phyloP scores from a whole-genome alignment of 2,329 filamentous ascomycete genomes.

The Berkeleyomyces rouxiae region DNA sequence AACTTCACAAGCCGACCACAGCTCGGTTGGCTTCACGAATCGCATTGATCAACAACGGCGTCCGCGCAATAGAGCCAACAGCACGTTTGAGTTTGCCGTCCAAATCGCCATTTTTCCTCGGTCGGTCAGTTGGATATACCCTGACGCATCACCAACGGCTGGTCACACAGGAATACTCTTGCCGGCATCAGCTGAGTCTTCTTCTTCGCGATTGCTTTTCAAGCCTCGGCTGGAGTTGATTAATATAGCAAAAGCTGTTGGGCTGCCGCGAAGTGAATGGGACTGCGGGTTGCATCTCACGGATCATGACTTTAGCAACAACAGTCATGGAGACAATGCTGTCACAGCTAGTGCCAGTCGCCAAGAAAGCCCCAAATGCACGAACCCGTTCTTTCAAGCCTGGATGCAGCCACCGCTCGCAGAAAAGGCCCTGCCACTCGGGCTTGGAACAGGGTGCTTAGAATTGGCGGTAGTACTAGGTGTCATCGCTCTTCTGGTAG shows the following conservation, averaged over 20 bases:
- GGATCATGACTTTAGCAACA: too few relatives aligned
- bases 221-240: background rate
- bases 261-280: background rate
- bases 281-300: background rate
- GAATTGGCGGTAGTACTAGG: background rate
- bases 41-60: background rate
- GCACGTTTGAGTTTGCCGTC: background rate
- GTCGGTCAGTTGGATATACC: background rate
- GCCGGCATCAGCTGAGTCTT: background rate
- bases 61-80: background rate
- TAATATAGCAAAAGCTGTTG: background rate
- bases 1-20: background rate
- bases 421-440: background rate
- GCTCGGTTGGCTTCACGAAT: background rate
- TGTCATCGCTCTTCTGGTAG: background rate
- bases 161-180: background rate
- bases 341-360: background rate
- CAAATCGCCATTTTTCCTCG: background rate
- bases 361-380: background rate
- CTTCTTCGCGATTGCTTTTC: background rate
- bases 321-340: background rate
- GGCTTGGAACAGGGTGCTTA: background rate
- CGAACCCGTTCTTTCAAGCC: slow-evolving; percentile 4
- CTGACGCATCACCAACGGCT: background rate
- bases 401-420: slow-evolving; percentile 1